Base-by-base conservation (phyloP, 768 basidiomycete genomes). In the Phaffia australis region DNA sequence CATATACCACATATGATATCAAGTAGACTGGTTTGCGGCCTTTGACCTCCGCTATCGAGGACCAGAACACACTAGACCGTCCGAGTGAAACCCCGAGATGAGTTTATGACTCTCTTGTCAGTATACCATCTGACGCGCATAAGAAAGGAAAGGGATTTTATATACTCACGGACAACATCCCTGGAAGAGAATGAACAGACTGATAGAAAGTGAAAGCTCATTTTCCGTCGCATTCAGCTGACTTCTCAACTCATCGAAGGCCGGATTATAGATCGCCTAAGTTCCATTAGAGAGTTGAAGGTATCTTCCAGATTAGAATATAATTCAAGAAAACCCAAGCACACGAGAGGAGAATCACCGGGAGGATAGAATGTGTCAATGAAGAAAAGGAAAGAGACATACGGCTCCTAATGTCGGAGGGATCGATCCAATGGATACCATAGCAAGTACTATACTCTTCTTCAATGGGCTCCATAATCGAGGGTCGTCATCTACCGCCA, bases 401-500 rank as follows among this genome's bases (percentile, higher is more conserved):
- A 66, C 65, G 11, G 76, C 72, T 16, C 74, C 74, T 11, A 77
- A 70, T 16, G 75, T 70, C 11, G 75, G 75, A 15, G 74, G 73
- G n/a, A 76, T 69, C 23, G 69, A 62, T 3, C 71, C 70, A 46
- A 66, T 60, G 23, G 71, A 65, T n/a, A 73, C 65, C 68, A 73
- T 71, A 14, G 55, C 32, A n/a, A 71, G 68, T 11, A 73, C 61
- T 9, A 56, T 11, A n/a, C 27, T 49, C 62, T 77, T 77, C 69
- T 76, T 77, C 42, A 64, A 56, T 48, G 70, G 56, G 30, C 69
- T 71, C 76, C 76, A 77, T 58, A 75, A 72, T 32, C 76, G 64
- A n/a, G 76, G 76, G 70, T 77, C 76, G 69, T 77, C 72, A n/a
- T 76, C 75, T 14, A 76, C 76, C 30, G 74, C 72, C n/a, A 74